These are phyloP conservation scores for Nemophila menziesii DNA, from an alignment of 257 asterid species.

Conservation along the genomic window DNA sequence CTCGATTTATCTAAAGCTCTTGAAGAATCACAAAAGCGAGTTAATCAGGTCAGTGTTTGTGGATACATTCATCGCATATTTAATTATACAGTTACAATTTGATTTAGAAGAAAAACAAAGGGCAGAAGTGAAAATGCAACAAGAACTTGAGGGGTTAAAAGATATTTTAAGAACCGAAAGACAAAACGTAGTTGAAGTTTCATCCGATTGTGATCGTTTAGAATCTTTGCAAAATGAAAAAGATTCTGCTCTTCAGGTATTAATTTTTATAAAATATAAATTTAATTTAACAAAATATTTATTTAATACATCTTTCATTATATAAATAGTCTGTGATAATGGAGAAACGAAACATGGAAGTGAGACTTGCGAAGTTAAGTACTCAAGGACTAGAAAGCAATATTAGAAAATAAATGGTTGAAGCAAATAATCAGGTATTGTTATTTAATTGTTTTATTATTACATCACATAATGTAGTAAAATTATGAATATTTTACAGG, in stretches of 20 bases:
- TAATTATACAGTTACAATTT: conserved; percentile 58
- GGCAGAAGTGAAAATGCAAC: conserved; percentile 47
- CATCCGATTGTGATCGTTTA: conserved; percentile 55
- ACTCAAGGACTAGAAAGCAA: conserved; percentile 58
- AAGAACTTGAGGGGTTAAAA: conserved; percentile 56
- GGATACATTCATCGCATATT: background rate
- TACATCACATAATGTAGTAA: background rate
- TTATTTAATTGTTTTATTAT: background rate
- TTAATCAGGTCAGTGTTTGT: conserved; percentile 57
- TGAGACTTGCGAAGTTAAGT: conserved; percentile 49
- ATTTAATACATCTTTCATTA: conserved; percentile 12
- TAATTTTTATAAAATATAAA: background rate
- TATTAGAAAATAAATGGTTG: conserved; percentile 50
- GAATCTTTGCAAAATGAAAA: conserved; percentile 52
- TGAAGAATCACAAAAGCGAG: conserved; percentile 67
- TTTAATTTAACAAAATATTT: conserved; percentile 12
- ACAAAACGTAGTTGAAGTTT: conserved; percentile 46
- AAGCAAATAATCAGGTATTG: conserved; percentile 66
- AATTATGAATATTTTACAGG: conserved; percentile 22
- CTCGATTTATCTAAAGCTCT: conserved; percentile 73
- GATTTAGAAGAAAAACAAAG: conserved; percentile 56
- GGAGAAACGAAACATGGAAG: conserved; percentile 66
- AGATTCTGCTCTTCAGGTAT: conserved; percentile 75
- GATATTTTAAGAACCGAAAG: conserved; percentile 51
- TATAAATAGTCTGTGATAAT: conserved; percentile 38